Evolutionary conservation across 2,329 filamentous ascomycete species (phyloP), one percentile per base, ranked within the genome.

Genomic region (Aspergillus sp.): DNA sequence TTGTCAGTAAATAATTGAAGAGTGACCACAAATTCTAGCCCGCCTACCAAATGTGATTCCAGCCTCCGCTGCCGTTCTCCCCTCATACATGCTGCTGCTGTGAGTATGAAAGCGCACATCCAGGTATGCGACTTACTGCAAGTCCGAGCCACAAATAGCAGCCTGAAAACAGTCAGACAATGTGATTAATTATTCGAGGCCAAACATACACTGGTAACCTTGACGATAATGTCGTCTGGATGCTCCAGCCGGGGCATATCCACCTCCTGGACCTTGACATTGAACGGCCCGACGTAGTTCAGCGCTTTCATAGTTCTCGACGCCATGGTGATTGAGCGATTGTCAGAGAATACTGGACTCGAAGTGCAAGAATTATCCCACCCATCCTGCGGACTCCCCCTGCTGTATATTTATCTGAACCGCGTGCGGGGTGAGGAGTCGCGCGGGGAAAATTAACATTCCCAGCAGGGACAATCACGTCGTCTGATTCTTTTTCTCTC

Each of bases 171-270:
- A 34, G 30, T 48, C 8, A 48, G 27, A 13, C 15, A 2, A 19
- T 1, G 4, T 4, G 11, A n/a, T n/a, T 39, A 61, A 52, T 8
- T 58, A 34, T 27, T 9, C 11, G 13, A 15, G 54, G 62, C 33
- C n/a, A 64, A 72, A 74, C 82, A 77, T 51, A 84, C 82, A 6
- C 85, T 89, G 1, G 86, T 87, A 37, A 88, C 83, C 65, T 86
- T 87, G 70, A 88, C 82, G 58, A 87, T 84, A 34, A 81, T 79
- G 74, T 88, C 85, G 72, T 88, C 84, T 2, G 85, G 84, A 71
- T 87, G 85, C 67, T 86, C 75, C 20, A 89, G 76, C 66, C 79
- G 81, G 1, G 86, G 86, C 46, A 79, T 68, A 24, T 82, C 79
- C 7, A 86, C 80, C 22, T 88, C 82, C 64, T 85, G 81, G 50